Conservation (phyloP, 2,329 filamentous ascomycete genomes). For the Fusarium paranaense region DNA sequence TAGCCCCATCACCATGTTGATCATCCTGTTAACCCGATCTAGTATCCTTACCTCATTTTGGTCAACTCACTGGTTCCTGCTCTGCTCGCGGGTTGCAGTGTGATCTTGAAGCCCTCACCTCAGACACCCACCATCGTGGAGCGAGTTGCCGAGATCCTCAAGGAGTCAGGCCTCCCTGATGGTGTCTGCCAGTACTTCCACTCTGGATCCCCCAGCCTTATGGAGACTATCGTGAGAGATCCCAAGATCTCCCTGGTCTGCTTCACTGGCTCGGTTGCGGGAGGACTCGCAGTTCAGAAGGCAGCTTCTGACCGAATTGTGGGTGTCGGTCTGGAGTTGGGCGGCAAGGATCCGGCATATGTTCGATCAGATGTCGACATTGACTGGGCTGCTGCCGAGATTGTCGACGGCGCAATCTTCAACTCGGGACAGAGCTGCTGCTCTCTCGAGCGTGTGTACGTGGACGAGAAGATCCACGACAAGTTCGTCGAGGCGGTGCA, state of each 20-base stretch:
- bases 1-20: neutral
- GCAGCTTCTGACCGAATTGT: conserved; percentile 87
- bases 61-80: conserved; percentile 94
- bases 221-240: conserved; percentile 83
- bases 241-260: conserved; percentile 84
- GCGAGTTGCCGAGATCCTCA: conserved; percentile 81
- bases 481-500: conserved; percentile 83
- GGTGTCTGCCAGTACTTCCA: conserved; percentile 95
- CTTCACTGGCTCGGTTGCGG: conserved; percentile 93
- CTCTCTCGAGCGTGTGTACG: conserved; percentile 91
- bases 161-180: conserved; percentile 81
- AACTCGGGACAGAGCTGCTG: conserved; percentile 99
- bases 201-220: conserved; percentile 79
- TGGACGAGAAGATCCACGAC: conserved; percentile 86
- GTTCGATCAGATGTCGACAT: conserved; percentile 87
- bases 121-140: conserved; percentile 95
- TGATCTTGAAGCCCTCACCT: conserved; percentile 94
- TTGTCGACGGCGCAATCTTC: conserved; percentile 96
- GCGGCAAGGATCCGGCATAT: conserved; percentile 95
- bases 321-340: conserved; percentile 88
- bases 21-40: conserved; percentile 11
- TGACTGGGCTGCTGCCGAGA: conserved; percentile 91
- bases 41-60: conserved; percentile 96
- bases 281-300: conserved; percentile 86
- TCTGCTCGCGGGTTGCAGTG: conserved; percentile 88